phyloP scores from a whole-genome alignment of 352 stramenopile genomes.

The Phytophthora pseudosyringae region DNA sequence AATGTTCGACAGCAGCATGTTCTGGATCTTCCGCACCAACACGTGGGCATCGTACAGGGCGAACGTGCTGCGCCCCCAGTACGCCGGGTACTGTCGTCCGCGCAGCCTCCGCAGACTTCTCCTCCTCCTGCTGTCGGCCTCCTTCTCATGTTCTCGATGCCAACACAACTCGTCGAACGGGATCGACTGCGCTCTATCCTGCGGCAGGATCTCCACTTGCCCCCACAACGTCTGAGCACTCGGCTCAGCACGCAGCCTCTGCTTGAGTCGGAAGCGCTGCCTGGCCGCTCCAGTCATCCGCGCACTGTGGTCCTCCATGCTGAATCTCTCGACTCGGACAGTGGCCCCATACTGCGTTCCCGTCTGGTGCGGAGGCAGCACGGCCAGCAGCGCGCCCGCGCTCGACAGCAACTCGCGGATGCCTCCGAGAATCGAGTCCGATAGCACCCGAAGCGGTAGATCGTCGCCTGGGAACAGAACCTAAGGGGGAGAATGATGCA shows the following conservation, averaged over 20 bases:
- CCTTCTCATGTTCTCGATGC: constrained; percentile 11
- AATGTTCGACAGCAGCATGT: constrained; percentile 70
- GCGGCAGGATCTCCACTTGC: constrained; percentile 71
- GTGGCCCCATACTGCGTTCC: constrained; percentile 64
- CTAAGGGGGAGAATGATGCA: constrained; percentile 29
- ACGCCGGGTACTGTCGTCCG: constrained; percentile 48
- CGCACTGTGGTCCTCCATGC: constrained; percentile 44
- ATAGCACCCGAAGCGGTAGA: constrained; percentile 78
- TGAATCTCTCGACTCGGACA: constrained; percentile 74
- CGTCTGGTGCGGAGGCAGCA: constrained; percentile 65
- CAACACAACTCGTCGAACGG: constrained; percentile 44
- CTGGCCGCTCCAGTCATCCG: constrained; percentile 67
- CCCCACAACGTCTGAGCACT: constrained; percentile 28
- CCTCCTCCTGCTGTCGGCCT: constrained; percentile 8
- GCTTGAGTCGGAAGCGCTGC: constrained; percentile 67
- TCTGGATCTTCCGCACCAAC: constrained; percentile 71
- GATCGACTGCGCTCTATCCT: constrained; percentile 46
- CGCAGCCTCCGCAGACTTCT: constrained; percentile 24
- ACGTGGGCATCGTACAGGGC: constrained; percentile 62
- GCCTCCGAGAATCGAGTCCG: constrained; percentile 51
- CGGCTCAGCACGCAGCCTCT: constrained; percentile 25
- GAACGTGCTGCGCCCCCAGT: constrained; percentile 57
- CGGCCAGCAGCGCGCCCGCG: constrained; percentile 61
- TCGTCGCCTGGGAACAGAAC: constrained; percentile 86
- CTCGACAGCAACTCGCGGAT: constrained; percentile 54